phyloP scores from a whole-genome alignment of 805 yeast species.

The Saccharomycopsis fodiens region DNA sequence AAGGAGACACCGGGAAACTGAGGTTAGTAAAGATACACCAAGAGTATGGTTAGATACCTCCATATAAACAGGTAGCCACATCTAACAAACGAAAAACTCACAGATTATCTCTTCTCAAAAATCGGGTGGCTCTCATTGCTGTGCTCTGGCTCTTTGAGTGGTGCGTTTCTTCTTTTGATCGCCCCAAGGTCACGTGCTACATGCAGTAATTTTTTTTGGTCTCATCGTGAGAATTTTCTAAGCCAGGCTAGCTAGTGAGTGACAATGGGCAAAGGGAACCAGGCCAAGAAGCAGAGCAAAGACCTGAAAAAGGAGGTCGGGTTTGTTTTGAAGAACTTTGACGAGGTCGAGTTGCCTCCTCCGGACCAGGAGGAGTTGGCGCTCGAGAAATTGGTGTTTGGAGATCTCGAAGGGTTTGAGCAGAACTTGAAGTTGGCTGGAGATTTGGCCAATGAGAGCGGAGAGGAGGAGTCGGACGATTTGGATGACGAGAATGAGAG shows the following conservation, averaged over 20 bases:
- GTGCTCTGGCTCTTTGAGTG: too few relatives aligned
- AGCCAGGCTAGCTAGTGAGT: background rate
- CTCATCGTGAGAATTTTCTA: background rate
- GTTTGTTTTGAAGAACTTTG: constrained; percentile 4
- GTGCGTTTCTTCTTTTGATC: too few relatives aligned
- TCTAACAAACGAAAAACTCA: background rate
- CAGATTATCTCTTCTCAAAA: background rate
- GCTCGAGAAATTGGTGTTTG: constrained; percentile 81
- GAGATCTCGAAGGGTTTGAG: constrained; percentile 74
- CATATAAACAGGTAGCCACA: too few relatives aligned
- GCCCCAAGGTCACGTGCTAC: background rate
- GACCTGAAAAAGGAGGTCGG: background rate
- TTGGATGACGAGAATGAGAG: constrained; percentile 29
- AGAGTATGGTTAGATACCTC: too few relatives aligned
- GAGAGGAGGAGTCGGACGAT: constrained; percentile 37
- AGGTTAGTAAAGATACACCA: background rate
- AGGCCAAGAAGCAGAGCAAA: constrained; percentile 1
- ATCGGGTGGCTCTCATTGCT: background rate
- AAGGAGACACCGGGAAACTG: constrained; percentile 29
- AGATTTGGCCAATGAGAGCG: constrained; percentile 35
- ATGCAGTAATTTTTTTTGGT: background rate
- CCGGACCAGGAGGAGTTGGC: constrained; percentile 80
- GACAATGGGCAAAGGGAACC: background rate
- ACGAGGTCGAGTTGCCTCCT: constrained; percentile 38
- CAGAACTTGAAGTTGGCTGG: constrained; percentile 53